Evolutionary conservation across 2,329 filamentous ascomycete genomes (phyloP).

Genomic region (Leptosphaerulina australis): DNA sequence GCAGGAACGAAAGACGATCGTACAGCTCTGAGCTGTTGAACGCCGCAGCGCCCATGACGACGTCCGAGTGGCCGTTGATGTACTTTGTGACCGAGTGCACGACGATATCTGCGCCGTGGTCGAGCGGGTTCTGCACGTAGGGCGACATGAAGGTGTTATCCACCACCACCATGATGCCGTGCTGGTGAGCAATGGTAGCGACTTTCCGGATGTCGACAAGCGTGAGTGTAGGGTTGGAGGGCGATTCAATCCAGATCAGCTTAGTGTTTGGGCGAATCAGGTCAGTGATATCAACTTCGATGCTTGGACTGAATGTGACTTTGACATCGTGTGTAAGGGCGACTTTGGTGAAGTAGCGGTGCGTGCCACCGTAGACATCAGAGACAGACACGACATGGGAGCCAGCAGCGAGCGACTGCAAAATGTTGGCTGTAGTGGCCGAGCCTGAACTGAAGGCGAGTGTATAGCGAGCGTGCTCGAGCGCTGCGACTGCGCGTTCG

Average conservation of each 20-base stretch:
- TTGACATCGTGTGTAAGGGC: slow-evolving; percentile 91
- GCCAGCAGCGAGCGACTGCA: slow-evolving; percentile 88
- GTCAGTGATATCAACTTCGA: slow-evolving; percentile 83
- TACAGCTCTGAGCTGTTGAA: slow-evolving; percentile 86
- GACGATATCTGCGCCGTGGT: slow-evolving; percentile 94
- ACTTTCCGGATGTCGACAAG: slow-evolving; percentile 93
- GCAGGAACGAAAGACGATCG: slow-evolving; percentile 82
- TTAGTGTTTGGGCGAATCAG: slow-evolving; percentile 90
- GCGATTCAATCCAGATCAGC: slow-evolving; percentile 95
- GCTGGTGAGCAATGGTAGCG: slow-evolving; percentile 79
- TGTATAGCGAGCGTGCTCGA: slow-evolving; percentile 91
- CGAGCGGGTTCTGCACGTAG: slow-evolving; percentile 94
- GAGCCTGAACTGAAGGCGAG: slow-evolving; percentile 94
- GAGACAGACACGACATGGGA: slow-evolving; percentile 96
- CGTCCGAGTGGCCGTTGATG: slow-evolving; percentile 96
- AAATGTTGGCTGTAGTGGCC: slow-evolving; percentile 88
- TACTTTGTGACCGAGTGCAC: slow-evolving; percentile 98
- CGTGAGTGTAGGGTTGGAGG: slow-evolving; percentile 90
- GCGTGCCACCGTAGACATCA: slow-evolving; percentile 97
- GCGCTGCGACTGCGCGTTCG: slow-evolving; percentile 84
- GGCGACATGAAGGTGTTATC: slow-evolving; percentile 98
- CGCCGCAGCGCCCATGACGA: slow-evolving; percentile 95
- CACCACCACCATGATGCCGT: slow-evolving; percentile 93
- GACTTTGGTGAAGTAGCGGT: slow-evolving; percentile 98
- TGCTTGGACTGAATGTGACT: slow-evolving; percentile 91